A percentile compares a stretch with the other conserved stretches of the same genome.
Conservation (phyloP, 805 yeast species). For the Saturnispora halmiae region DNA sequence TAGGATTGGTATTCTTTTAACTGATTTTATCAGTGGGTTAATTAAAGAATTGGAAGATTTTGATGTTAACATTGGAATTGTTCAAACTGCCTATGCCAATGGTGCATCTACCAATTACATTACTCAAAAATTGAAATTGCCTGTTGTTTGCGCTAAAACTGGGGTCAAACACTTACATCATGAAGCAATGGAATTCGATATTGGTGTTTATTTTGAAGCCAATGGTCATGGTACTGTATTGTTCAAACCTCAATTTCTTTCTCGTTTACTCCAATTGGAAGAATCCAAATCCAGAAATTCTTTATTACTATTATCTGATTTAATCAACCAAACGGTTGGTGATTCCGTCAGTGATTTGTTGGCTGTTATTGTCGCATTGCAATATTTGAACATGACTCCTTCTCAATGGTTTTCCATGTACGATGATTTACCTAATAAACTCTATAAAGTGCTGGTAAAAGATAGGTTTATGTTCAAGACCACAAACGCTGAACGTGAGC, state of each 20-base stretch:
- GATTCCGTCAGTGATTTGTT: constrained; percentile 93
- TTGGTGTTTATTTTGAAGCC: constrained; percentile 95
- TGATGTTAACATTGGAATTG: constrained; percentile 54
- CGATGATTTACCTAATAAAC: constrained; percentile 76
- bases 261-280: constrained; percentile 31
- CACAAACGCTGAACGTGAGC: constrained; percentile 80
- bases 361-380: constrained; percentile 59
- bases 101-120: constrained; percentile 80
- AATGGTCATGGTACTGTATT: constrained; percentile 98
- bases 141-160: constrained; percentile 84
- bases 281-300: constrained; percentile 35
- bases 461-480: constrained; percentile 76
- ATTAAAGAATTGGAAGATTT: constrained; percentile 32
- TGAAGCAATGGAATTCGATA: constrained; percentile 73
- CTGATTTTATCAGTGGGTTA: constrained; percentile 47
- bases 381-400: constrained; percentile 39
- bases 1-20: constrained; percentile 79
- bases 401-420: constrained; percentile 68
- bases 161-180: constrained; percentile 97
- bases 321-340: constrained; percentile 96
- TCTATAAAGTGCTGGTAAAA: constrained; percentile 72
- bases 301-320: constrained; percentile 49
- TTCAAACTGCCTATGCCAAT: constrained; percentile 97
- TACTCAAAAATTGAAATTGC: constrained; percentile 49
- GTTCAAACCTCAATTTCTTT: constrained; percentile 49